A percentile compares a stretch with the other conserved stretches of the same genome.
Evolutionary conservation across 2,329 filamentous ascomycete species (phyloP).

Genomic region (Biscogniauxia mediterranea): DNA sequence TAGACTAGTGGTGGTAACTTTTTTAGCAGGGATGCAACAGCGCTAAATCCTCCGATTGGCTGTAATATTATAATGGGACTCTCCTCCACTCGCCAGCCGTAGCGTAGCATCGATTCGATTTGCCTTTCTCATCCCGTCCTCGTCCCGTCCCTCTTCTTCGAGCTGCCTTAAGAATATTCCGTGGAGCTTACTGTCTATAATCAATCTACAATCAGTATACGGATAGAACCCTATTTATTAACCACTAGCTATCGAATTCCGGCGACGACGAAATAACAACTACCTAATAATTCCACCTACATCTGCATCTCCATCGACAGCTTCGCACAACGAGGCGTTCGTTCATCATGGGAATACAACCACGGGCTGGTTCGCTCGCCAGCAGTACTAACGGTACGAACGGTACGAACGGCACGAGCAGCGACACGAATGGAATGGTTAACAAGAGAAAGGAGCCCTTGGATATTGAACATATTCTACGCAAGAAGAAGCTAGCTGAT

Average conservation of each 20-base stretch:
- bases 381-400: conserved; percentile 16
- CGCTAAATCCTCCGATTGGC: conserved; percentile 23
- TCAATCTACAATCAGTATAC: neutral
- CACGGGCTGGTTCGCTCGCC: conserved; percentile 22
- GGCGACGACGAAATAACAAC: no score
- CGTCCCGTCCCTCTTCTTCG: no score
- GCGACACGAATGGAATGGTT: conserved; percentile 9
- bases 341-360: conserved; percentile 26
- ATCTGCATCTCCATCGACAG: no score
- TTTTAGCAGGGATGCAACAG: neutral
- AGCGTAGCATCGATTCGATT: neutral
- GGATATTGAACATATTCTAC: conserved; percentile 81
- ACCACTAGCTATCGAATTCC: no score
- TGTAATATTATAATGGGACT: neutral
- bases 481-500: conserved; percentile 82
- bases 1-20: conserved; percentile 9
- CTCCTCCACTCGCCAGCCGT: neutral
- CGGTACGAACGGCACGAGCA: conserved; percentile 12
- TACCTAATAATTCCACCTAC: no score
- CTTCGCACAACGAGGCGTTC: no score
- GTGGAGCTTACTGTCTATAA: no score
- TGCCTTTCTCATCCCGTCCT: neutral
- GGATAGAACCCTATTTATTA: neutral
- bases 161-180: no score
- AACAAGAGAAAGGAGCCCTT: conserved; percentile 49